Evolutionary conservation across 2,329 filamentous ascomycete species (phyloP).

Genomic region (Nakataea oryzae): DNA sequence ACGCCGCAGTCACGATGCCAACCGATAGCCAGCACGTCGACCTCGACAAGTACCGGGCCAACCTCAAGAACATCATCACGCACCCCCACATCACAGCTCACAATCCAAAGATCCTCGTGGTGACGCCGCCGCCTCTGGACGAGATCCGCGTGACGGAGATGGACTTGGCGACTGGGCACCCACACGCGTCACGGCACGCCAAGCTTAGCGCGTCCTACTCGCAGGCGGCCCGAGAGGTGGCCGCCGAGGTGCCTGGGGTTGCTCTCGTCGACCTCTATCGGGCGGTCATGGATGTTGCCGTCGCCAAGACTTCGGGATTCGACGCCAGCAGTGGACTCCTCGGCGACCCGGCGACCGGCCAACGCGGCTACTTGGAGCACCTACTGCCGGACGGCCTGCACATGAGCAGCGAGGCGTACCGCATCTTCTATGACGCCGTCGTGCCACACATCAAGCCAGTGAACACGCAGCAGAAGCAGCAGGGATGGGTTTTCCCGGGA

Average conservation of each 20-base stretch:
- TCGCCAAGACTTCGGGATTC: constrained; percentile 44
- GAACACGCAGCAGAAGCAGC: constrained; percentile 23
- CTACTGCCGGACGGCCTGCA: constrained; percentile 50
- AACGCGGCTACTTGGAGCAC: constrained; percentile 37
- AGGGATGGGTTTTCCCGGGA: constrained; percentile 31
- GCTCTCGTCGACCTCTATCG: constrained; percentile 72
- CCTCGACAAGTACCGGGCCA: constrained; percentile 62
- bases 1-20: constrained; percentile 58
- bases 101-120: constrained; percentile 60
- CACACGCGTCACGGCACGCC: constrained; percentile 30
- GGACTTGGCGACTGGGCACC: constrained; percentile 35
- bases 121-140: constrained; percentile 76
- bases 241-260: constrained; percentile 50
- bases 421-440: constrained; percentile 37
- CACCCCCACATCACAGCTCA: constrained; percentile 64
- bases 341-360: constrained; percentile 37
- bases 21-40: constrained; percentile 65
- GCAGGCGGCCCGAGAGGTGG: constrained; percentile 53
- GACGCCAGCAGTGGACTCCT: constrained; percentile 34
- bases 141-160: constrained; percentile 52
- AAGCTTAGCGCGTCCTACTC: constrained; percentile 46
- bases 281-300: constrained; percentile 63
- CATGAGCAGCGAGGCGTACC: constrained; percentile 42
- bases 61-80: constrained; percentile 60
- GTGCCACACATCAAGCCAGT: constrained; percentile 35